Evolutionary conservation across 106 monocot species (phyloP), one percentile per base, ranked within the genome.

Genomic region (Dioscorea zingiberensis): DNA sequence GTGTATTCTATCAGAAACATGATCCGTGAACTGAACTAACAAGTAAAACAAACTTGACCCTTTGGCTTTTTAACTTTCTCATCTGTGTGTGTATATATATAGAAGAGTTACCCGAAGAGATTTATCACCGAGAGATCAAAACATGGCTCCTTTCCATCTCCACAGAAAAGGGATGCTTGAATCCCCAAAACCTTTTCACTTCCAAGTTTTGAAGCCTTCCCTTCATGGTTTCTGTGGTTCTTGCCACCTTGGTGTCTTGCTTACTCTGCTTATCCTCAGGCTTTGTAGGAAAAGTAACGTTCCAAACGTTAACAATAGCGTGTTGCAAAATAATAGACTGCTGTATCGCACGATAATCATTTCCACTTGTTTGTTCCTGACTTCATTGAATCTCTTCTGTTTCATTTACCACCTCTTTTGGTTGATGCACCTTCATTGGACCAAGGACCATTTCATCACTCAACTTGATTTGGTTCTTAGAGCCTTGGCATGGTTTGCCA

Each of bases 391-490:
- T 27, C 16, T 51, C 23, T 13, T 24, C 14, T 49, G 48, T 8
- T 48, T 47, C 23, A 23, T 51, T 22, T 48, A 47, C 24, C 23
- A 26, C 26, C 27, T 26, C 65, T 49, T 51, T 47, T 65, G 65
- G 49, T 65, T 25, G 15, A 26, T 49, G 26, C 65, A 65, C 23
- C 25, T 4, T n/a, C 23, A 48, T 14, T 27, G 49, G 49, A 17
- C 65, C 5, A 48, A 65, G 9, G 48, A 49, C 12, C 7, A 45
- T 13, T 9, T 48, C 14, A 23, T 24, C 46, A 15, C 24, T n/a
- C 24, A 25, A 13, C 48, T 48, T 22, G 64, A 64, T 24, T 27
- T 65, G 49, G 23, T n/a, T 27, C 12, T 48, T 22, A 65, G 65
- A 23, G 24, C 65, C 3, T 8, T 51, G 22, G 26, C 51, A 23